Percentiles rank a stretch among this genome's conserved stretches.
Conservation (phyloP, 768 basidiomycete species). For the Russula foetens region DNA sequence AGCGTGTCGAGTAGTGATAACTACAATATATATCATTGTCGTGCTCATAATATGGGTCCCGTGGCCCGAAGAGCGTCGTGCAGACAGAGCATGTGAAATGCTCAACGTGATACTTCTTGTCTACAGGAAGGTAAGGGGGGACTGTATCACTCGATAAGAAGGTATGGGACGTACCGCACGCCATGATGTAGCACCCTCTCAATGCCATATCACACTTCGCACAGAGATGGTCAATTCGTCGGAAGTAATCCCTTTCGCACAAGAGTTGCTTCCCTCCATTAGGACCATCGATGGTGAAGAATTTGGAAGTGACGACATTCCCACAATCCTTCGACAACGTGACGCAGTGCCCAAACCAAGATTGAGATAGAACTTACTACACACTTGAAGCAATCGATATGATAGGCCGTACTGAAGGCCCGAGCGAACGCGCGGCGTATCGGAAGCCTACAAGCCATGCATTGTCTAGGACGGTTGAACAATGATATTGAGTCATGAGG, state of each 20-base stretch:
- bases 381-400: slow-evolving; percentile 96
- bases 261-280: slow-evolving; percentile 86
- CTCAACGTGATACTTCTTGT: slow-evolving; percentile 98
- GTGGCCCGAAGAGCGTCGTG: slow-evolving; percentile 91
- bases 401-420: slow-evolving; percentile 87
- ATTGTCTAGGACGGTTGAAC: slow-evolving; percentile 27
- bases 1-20: slow-evolving; percentile 97
- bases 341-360: slow-evolving; percentile 4
- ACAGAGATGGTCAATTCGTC: slow-evolving; percentile 91
- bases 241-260: slow-evolving; percentile 97
- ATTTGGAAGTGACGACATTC: slow-evolving; percentile 93
- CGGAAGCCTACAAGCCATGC: slow-evolving; percentile 66
- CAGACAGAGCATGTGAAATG: slow-evolving; percentile 99
- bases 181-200: slow-evolving; percentile 97
- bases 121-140: slow-evolving; percentile 34
- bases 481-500: too few species aligned
- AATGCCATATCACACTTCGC: slow-evolving; percentile 92
- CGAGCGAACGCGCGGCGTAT: slow-evolving; percentile 97
- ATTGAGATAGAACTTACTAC: slow-evolving; percentile 49
- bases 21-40: slow-evolving; percentile 97
- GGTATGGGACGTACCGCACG: slow-evolving; percentile 68
- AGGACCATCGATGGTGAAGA: slow-evolving; percentile 93
- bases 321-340: slow-evolving; percentile 71
- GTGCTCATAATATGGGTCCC: slow-evolving; percentile 99
- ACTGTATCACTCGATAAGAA: slow-evolving; percentile 7